Conservation (phyloP, 2,329 filamentous ascomycete species). For the Colletotrichum abscissum region DNA sequence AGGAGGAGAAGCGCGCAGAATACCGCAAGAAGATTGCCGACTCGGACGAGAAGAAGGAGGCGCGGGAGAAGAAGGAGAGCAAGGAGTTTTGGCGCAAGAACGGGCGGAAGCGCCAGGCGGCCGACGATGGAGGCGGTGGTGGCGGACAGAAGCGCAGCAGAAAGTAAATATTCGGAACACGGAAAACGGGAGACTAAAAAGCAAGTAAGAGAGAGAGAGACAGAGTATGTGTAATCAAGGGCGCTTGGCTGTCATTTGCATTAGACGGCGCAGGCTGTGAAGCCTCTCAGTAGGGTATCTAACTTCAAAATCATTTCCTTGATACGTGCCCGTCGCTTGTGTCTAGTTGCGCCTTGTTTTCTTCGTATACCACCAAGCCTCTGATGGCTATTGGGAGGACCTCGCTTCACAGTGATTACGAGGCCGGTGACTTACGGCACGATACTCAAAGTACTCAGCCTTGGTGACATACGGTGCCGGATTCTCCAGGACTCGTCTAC, state of each 20-base stretch:
- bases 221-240: constrained; percentile 17
- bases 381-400: neutral
- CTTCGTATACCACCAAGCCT: neutral
- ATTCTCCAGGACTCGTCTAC: too few species aligned
- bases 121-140: constrained; percentile 53
- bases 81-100: constrained; percentile 94
- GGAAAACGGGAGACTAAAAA: neutral
- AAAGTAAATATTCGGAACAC: constrained; percentile 16
- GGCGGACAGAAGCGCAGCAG: constrained; percentile 41
- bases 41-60: constrained; percentile 85
- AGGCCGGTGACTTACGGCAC: neutral
- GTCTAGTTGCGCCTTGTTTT: neutral
- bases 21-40: constrained; percentile 88
- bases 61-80: constrained; percentile 88
- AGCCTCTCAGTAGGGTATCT: constrained; percentile 28
- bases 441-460: neutral
- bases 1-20: constrained; percentile 85
- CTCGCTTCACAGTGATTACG: neutral
- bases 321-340: neutral
- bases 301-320: constrained; percentile 16
- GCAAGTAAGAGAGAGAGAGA: neutral
- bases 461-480: neutral
- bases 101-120: constrained; percentile 74
- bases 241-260: constrained; percentile 12
- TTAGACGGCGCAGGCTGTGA: constrained; percentile 10